Conservation (phyloP, 2,329 filamentous ascomycete genomes). For the Claviceps lovelessii region DNA sequence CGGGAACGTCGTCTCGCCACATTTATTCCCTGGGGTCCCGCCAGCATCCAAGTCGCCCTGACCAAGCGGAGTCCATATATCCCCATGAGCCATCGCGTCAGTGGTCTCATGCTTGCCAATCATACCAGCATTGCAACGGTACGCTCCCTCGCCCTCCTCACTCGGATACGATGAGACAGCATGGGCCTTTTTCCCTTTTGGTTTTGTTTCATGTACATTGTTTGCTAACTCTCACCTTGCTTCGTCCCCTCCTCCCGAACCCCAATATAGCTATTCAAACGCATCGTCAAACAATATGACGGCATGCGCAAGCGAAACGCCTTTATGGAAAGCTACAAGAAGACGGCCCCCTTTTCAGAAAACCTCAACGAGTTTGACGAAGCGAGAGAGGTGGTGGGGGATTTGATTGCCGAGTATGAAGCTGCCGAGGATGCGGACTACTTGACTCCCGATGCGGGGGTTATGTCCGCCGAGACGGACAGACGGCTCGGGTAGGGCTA, state of each 20-base stretch:
- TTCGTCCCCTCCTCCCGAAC: not conserved
- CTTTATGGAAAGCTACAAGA: slow-evolving; percentile 92
- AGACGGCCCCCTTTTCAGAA: slow-evolving; percentile 83
- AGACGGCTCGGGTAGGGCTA: slow-evolving; percentile 25
- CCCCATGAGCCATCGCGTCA: slow-evolving; percentile 84
- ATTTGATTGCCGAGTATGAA: slow-evolving; percentile 89
- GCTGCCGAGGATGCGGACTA: slow-evolving; percentile 87
- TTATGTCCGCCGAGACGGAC: slow-evolving; percentile 38
- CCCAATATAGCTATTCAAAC: slow-evolving; percentile 59
- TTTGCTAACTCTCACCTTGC: not conserved
- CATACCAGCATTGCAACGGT: slow-evolving; percentile 92
- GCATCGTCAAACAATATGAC: slow-evolving; percentile 85
- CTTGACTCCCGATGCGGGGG: slow-evolving; percentile 55
- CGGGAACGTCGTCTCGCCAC: slow-evolving; percentile 85
- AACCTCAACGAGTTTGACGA: slow-evolving; percentile 92
- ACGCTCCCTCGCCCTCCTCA: slow-evolving; percentile 14
- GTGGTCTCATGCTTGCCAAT: slow-evolving; percentile 93
- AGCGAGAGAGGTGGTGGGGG: slow-evolving; percentile 77
- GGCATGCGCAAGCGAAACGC: slow-evolving; percentile 91
- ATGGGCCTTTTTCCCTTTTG: not conserved
- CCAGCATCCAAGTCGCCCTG: slow-evolving; percentile 90
- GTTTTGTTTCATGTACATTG: not conserved
- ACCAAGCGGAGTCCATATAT: slow-evolving; percentile 96
- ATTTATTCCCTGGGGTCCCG: slow-evolving; percentile 97
- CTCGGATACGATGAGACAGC: not conserved